Conservation (phyloP, 202 grass and related monocot species). For the Schoenoplectus triqueter region DNA sequence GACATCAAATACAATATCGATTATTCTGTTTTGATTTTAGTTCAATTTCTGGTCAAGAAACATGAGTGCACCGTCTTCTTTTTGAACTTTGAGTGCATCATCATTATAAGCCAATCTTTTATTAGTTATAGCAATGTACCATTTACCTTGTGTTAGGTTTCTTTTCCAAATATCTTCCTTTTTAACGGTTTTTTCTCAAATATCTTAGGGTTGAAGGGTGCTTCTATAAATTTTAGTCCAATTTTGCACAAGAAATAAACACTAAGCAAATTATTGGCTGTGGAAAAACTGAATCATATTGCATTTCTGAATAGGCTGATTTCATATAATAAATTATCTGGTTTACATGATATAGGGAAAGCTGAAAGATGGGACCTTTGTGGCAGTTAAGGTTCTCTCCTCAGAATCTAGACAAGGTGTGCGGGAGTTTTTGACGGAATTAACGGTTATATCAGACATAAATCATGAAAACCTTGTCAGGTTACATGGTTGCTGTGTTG, state of each 20-base stretch:
- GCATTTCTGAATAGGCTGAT: background rate
- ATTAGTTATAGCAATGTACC: slow-evolving; percentile 25
- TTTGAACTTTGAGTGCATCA: background rate
- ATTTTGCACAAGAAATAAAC: slow-evolving; percentile 3
- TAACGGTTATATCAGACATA: slow-evolving; percentile 81
- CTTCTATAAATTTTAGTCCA: background rate
- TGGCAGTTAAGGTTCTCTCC: slow-evolving; percentile 84
- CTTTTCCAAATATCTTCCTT: background rate
- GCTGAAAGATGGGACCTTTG: slow-evolving; percentile 66
- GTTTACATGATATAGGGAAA: slow-evolving; percentile 57
- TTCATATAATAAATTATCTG: slow-evolving; percentile 23
- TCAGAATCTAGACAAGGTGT: slow-evolving; percentile 81
- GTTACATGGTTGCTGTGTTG: slow-evolving; percentile 72
- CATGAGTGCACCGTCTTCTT: background rate
- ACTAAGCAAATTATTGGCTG: background rate
- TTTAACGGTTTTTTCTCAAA: background rate
- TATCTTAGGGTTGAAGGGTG: background rate
- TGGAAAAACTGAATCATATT: background rate
- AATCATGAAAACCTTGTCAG: slow-evolving; percentile 84
- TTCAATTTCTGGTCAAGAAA: background rate
- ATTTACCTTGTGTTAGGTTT: background rate
- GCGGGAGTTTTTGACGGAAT: slow-evolving; percentile 75
- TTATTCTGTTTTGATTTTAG: background rate
- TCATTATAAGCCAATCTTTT: background rate
- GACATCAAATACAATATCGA: background rate